Evolutionary conservation across 2,329 filamentous ascomycete species (phyloP).

Genomic region (Fusarium veterinarium): DNA sequence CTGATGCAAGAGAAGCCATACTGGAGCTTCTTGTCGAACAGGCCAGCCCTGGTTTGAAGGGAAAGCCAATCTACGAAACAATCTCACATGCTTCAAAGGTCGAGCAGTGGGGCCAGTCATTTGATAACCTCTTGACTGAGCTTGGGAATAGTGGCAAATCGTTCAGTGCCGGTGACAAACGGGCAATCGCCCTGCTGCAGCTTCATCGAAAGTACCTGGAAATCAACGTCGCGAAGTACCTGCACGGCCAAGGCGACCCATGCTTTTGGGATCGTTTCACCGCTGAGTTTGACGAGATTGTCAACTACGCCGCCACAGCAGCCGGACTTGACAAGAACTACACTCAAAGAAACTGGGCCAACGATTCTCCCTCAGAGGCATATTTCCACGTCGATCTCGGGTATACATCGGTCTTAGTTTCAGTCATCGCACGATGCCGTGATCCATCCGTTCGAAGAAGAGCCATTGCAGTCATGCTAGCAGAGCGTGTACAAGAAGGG

Average conservation of each 20-base stretch:
- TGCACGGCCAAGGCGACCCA: constrained; percentile 12
- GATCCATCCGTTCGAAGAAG: constrained; percentile 12
- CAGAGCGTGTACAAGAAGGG: constrained; percentile 16
- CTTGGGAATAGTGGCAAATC: not conserved
- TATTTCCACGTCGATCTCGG: constrained; percentile 29
- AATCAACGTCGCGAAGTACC: constrained; percentile 21
- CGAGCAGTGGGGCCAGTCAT: constrained; percentile 4
- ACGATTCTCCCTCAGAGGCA: not conserved
- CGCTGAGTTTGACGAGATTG: not conserved
- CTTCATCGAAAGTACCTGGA: constrained; percentile 19
- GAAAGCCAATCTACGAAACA: not conserved
- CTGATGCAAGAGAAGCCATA: constrained; percentile 9
- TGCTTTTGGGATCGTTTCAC: constrained; percentile 33
- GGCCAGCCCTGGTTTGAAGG: constrained; percentile 15
- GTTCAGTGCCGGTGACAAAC: not conserved
- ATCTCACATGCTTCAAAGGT: constrained; percentile 4
- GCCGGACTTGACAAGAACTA: not conserved
- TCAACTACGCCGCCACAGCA: not conserved
- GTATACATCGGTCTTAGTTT: constrained; percentile 11
- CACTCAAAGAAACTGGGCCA: not conserved
- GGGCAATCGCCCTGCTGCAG: constrained; percentile 19
- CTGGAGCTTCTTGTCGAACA: constrained; percentile 24
- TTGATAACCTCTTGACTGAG: not conserved
- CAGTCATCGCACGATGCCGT: constrained; percentile 21
- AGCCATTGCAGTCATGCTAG: constrained; percentile 17